A percentile compares a stretch with the other conserved stretches of the same genome.
Conservation (phyloP, 129 eudicot species). For the Pittosporum tobira region DNA sequence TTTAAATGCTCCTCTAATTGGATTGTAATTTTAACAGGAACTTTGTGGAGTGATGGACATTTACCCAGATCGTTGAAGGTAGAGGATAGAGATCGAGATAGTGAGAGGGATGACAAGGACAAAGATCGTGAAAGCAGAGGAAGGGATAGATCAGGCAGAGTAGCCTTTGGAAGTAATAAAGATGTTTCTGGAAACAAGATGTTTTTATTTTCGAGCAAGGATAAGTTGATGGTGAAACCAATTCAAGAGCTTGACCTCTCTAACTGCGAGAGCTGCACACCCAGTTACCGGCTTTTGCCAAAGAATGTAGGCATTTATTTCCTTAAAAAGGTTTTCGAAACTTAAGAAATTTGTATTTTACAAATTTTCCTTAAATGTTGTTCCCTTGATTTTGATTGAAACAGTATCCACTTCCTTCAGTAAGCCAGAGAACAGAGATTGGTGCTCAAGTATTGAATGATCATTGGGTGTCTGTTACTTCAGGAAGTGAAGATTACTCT, state of each 20-base stretch:
- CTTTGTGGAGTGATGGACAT: slow-evolving; percentile 37
- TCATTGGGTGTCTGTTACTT: slow-evolving; percentile 96
- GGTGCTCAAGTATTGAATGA: slow-evolving; percentile 82
- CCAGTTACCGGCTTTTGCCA: slow-evolving; percentile 92
- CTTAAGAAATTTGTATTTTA: neutral
- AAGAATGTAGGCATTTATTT: slow-evolving; percentile 51
- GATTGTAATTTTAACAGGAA: slow-evolving; percentile 29
- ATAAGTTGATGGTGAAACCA: slow-evolving; percentile 63
- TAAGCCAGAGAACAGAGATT: slow-evolving; percentile 55
- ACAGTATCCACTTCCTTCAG: slow-evolving; percentile 87
- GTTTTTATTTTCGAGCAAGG: slow-evolving; percentile 44
- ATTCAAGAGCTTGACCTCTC: slow-evolving; percentile 92
- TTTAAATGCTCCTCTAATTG: neutral
- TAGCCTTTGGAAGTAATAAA: slow-evolving; percentile 33
- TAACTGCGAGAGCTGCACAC: slow-evolving; percentile 73
- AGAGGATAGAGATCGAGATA: slow-evolving; percentile 38
- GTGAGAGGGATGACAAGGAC: slow-evolving; percentile 34
- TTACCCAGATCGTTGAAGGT: slow-evolving; percentile 31
- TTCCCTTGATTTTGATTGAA: slow-evolving; percentile 23
- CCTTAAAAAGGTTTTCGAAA: neutral
- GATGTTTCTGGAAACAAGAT: slow-evolving; percentile 36
- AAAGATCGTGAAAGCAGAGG: slow-evolving; percentile 40
- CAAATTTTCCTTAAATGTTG: slow-evolving; percentile 1
- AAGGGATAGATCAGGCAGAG: slow-evolving; percentile 33
- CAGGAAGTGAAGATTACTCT: slow-evolving; percentile 98